Evolutionary conservation across 768 basidiomycete species (phyloP), one percentile per base, ranked within the genome.

Genomic region (Lactarius tabidus): DNA sequence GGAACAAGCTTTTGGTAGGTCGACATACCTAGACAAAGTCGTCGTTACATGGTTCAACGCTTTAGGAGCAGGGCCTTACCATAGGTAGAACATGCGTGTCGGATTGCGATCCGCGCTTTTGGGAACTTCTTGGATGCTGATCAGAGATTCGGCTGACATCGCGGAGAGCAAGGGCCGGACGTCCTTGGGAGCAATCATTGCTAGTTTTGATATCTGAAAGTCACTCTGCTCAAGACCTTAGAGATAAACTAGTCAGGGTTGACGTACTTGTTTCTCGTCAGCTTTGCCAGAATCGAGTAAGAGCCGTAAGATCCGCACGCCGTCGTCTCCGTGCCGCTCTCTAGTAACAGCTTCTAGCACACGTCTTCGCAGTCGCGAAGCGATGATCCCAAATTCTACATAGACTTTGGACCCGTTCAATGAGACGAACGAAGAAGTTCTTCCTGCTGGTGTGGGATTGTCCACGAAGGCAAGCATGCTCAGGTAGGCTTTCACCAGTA

Each of bases 101-200:
- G 94, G 91, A 74, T 93, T 92, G 56, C 94, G 89, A 73, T 96
- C 94, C 26, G 90, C 87, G 69, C 87, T 91, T 76, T 90, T 90
- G 6, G 97, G 91, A 2, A 98, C 89, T 75, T 98, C 95, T 78
- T 97, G 94, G 14, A 90, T 88, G 72, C 90, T 93, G 70, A 98
- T 87, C 60, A 98, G 73, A 38, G 86, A 88, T 72, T 95, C 88
- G 2, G 87, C 80, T 15, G 93, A 87, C 57, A 99, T 83, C 3
- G 85, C 84, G 23, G 91, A 84, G 60, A 98, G 80, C 53, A 93
- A 77, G 14, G 89, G 87, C 59, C 95, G 87, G 60, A 91, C 89
- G 68, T 94, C 91, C 74, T 92, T 93, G 38, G 89, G 81, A 2
- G 92, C 84, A 81, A 98, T 90, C 91, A 99, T 93, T 20, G 93